Evolutionary conservation across 306 rosid genomes (phyloP), one percentile per base, ranked within the genome.

Genomic region (Corylus avellana): DNA sequence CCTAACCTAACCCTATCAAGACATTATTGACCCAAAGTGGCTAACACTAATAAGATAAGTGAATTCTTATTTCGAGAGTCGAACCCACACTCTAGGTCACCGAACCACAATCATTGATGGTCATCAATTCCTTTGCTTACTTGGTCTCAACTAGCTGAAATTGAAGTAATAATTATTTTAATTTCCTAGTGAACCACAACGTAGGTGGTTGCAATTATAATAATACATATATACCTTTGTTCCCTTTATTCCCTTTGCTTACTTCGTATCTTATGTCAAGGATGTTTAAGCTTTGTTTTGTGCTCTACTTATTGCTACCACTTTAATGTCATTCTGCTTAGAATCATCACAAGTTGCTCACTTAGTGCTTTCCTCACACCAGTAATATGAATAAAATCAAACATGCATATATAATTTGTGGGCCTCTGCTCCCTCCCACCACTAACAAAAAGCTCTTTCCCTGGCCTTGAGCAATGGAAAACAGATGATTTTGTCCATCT

Each of bases 371-470:
- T 77, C 72, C 76, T 75, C 76, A 77, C 80, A 62, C 75, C 84
- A 85, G 84, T 86, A 76, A 83, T 78, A 84, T 77, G 83, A 83
- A 42, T 46, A 7, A 7, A 9, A 46, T 46, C 49, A 46, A 4
- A 6, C 18, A 46, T 49, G 53, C 53, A 49, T 59, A 59, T n/a
- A 73, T 54, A 82, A 62, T 53, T 58, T 79, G 84, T 76, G 88
- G 92, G 75, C 44, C 87, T 55, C 75, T 62, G 59, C 70, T 83
- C 79, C 63, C 81, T 88, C 83, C 80, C 67, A 70, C 86, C 82
- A 75, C 77, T 51, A 32, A 80, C 69, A 83, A 87, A 90, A 84
- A 73, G 74, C 70, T 57, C 46, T n/a, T 18, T 29, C 72, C 17
- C 75, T 32, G 35, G 35, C 35, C 75, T 22, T 25, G 22, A 51